These are phyloP conservation scores for Tanozyma kutaoensis DNA, from an alignment of 805 yeast species.

Conservation along the genomic window DNA sequence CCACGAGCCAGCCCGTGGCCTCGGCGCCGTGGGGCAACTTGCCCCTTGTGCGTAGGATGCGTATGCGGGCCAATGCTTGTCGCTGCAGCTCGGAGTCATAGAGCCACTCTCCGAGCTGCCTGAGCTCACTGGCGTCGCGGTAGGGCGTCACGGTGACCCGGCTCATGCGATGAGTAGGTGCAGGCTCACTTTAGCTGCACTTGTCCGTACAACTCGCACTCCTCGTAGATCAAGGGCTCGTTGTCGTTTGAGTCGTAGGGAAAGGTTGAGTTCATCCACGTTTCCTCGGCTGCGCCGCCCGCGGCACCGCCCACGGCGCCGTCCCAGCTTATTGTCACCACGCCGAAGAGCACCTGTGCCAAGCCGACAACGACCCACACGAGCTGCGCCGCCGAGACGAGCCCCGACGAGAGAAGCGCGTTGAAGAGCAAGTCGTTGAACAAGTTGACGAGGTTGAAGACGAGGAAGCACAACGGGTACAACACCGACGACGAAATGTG, in stretches of 20 bases:
- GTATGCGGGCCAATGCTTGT: slow-evolving; percentile 16
- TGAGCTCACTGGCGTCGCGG: neutral
- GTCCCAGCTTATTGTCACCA: slow-evolving; percentile 48
- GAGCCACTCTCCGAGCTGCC: slow-evolving; percentile 1
- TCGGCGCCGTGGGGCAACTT: slow-evolving; percentile 63
- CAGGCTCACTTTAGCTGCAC: no score
- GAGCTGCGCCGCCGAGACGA: slow-evolving; percentile 34
- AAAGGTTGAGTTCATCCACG: slow-evolving; percentile 5
- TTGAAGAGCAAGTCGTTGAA: slow-evolving; percentile 39
- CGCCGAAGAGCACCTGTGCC: slow-evolving; percentile 50
- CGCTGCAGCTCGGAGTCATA: neutral
- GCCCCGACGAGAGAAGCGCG: slow-evolving; percentile 36
- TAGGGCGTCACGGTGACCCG: no score
- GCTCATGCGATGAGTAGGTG: no score
- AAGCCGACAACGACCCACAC: slow-evolving; percentile 31
- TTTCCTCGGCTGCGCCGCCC: slow-evolving; percentile 1
- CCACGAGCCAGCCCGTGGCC: slow-evolving; percentile 43
- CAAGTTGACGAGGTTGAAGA: slow-evolving; percentile 56
- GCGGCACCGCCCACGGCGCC: slow-evolving; percentile 11
- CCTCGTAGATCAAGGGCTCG: no score
- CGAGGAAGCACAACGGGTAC: slow-evolving; percentile 77
- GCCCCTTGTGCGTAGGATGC: slow-evolving; percentile 46
- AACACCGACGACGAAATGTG: slow-evolving; percentile 62
- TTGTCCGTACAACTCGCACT: no score
- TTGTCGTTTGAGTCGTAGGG: no score